phyloP scores from a whole-genome alignment of 352 stramenopile genomes.

The Globisporangium polare region DNA sequence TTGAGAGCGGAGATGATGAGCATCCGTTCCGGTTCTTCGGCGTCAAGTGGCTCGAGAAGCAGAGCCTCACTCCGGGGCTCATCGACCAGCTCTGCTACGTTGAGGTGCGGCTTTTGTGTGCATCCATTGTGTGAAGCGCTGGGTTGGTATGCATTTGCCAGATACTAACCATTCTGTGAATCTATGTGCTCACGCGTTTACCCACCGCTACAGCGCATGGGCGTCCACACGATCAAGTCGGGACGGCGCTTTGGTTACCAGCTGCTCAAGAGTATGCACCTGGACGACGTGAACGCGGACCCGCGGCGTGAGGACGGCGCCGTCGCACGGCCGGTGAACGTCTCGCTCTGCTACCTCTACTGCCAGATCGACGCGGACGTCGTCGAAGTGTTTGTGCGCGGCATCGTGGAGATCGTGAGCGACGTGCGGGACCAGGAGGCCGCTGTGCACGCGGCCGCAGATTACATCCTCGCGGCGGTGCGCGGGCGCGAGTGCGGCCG shows the following conservation, averaged over 20 bases:
- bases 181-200: neutral
- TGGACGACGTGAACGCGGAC: slow-evolving; percentile 8
- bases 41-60: slow-evolving; percentile 57
- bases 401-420: slow-evolving; percentile 47
- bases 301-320: neutral
- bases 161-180: neutral
- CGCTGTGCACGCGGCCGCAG: slow-evolving; percentile 22
- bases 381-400: slow-evolving; percentile 55
- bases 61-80: slow-evolving; percentile 20
- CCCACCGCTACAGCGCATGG: slow-evolving; percentile 22
- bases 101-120: slow-evolving; percentile 25
- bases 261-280: slow-evolving; percentile 59
- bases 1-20: slow-evolving; percentile 23
- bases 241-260: slow-evolving; percentile 49
- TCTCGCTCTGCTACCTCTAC: slow-evolving; percentile 69
- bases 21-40: slow-evolving; percentile 53
- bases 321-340: slow-evolving; percentile 29
- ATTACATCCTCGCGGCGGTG: slow-evolving; percentile 41
- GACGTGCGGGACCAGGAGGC: slow-evolving; percentile 10
- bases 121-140: neutral
- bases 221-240: slow-evolving; percentile 24
- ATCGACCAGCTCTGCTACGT: slow-evolving; percentile 60
- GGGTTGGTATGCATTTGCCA: neutral
- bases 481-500: slow-evolving; percentile 38
- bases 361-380: slow-evolving; percentile 31